Base-by-base conservation (phyloP, 768 basidiomycete genomes). In the Cyclocybe cylindracea region DNA sequence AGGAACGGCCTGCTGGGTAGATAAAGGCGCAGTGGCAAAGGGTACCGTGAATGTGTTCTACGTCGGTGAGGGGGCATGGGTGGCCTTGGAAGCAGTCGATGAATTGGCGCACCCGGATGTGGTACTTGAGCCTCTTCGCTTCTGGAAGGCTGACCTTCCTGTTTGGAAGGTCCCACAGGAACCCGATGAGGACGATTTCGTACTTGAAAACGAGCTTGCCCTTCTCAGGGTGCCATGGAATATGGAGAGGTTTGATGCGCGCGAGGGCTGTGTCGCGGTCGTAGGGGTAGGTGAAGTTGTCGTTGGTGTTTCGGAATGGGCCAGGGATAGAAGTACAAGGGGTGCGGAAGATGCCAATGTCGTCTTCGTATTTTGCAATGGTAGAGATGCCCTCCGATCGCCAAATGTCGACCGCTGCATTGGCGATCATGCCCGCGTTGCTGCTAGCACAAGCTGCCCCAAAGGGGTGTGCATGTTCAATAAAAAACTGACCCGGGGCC, bases 381-480 rank as follows among this genome's bases (percentile, higher is more conserved):
- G 54, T 48, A 3, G 31, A 7, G 7, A 59, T 45, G 2, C 48
- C 51, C 39, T 56, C 51, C 1, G 33, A 50, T 10, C 10, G 6
- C 46, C 44, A 44, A 38, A 50, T 69, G 33, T 71, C 67, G 0
- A 66, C 52, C 0, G 48, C 44, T 0, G 68, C 66, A 24, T 63
- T 66, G 0, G 59, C 66, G 4, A 69, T 64, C 54, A 60, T 61
- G 0, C 71, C 70, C 0, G 70, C 58, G 38, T 66, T 69, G 10
- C 70, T 66, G 49, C 68, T 69, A 0, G 69, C 62, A 0, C 61
- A 62, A 0, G 65, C n/a, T 2, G 62, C 57, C 0, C 71, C 63
- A 33, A 72, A 73, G 0, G 69, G 67, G 38, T 55, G 46, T 72
- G 72, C 5, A n/a, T n/a, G n/a, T n/a, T 75, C 67, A 2, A 73